These are phyloP conservation scores for Colletotrichum filicis DNA, from an alignment of 2,329 filamentous ascomycete genomes.

Conservation along the genomic window DNA sequence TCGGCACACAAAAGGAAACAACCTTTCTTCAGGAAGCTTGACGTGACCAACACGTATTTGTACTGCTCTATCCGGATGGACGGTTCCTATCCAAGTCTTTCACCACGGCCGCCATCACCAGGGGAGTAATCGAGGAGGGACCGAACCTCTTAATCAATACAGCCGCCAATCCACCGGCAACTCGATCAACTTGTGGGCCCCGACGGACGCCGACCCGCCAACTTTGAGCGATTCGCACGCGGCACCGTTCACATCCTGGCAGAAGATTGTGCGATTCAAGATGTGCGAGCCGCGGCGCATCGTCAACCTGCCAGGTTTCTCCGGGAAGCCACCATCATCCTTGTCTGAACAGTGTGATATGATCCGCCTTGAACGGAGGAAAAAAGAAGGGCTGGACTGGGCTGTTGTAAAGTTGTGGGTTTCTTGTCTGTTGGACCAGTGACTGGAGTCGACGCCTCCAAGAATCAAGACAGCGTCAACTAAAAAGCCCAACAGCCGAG, in stretches of 20 bases:
- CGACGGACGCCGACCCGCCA: constrained; percentile 2
- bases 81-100: constrained; percentile 7
- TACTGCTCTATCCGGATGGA: background rate
- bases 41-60: background rate
- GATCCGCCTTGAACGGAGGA: constrained; percentile 13
- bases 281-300: constrained; percentile 24
- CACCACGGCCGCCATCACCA: constrained; percentile 8
- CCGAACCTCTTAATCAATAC: background rate
- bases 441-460: constrained; percentile 2
- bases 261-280: constrained; percentile 19
- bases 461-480: background rate
- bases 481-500: constrained; percentile 14
- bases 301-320: constrained; percentile 18
- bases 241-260: constrained; percentile 12
- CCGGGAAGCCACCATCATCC: constrained; percentile 4
- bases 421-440: constrained; percentile 21
- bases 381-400: background rate
- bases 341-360: constrained; percentile 23
- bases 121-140: constrained; percentile 6
- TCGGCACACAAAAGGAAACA: constrained; percentile 18
- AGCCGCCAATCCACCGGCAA: background rate
- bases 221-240: constrained; percentile 1
- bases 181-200: constrained; percentile 16
- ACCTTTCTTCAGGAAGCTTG: background rate
- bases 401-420: constrained; percentile 9